Evolutionary conservation across 2,329 filamentous ascomycete genomes (phyloP), one percentile per base, ranked within the genome.

Genomic region (Verticillium longisporum): DNA sequence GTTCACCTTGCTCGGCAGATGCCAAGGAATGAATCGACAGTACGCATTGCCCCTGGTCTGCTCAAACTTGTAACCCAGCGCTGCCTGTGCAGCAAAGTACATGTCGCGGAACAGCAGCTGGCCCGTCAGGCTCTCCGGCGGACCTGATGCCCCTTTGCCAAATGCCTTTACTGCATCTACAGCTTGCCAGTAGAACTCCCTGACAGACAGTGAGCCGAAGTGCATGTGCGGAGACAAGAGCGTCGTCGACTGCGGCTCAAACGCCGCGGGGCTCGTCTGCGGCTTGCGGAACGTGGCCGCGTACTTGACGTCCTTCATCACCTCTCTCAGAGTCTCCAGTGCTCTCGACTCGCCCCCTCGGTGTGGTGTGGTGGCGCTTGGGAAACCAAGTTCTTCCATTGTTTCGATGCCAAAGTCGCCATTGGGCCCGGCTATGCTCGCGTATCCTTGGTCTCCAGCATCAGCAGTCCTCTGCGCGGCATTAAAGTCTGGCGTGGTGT

Each of bases 101-200:
- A 93, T 93, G 70, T 93, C 90, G 15, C 90, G 81, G 71, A 93
- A 93, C 11, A 92, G 77, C 1, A 93, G 74, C 67, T 93, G 90
- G 2, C 90, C 90, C 0, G 82, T 86, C 15, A 93, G 72, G 63
- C 85, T 89, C n/a, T 84, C 85, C 0, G 90, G 90, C 0, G 88
- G 85, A 32, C 78, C 76, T 7, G 85, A 88, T 2, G 83, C 83
- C 2, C 78, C 79, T 37, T 79, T 78, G 37, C 82, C 81, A 67
- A 84, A 85, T 11, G 77, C 75, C 4, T 82, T 75, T 2, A 90
- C 79, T 1, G 88, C 80, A 32, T 87, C 85, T 68, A 87, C 82
- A 0, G 86, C 85, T 31, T 83, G 81, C 85, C 89, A 91, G 74
- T 90, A 93, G 72, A 92, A 89, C 60, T 88, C 81, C 2, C 90